These are phyloP conservation scores for Tilletia walkeri DNA, from an alignment of 1,284 basidiomycete genomes.

Conservation along the genomic window DNA sequence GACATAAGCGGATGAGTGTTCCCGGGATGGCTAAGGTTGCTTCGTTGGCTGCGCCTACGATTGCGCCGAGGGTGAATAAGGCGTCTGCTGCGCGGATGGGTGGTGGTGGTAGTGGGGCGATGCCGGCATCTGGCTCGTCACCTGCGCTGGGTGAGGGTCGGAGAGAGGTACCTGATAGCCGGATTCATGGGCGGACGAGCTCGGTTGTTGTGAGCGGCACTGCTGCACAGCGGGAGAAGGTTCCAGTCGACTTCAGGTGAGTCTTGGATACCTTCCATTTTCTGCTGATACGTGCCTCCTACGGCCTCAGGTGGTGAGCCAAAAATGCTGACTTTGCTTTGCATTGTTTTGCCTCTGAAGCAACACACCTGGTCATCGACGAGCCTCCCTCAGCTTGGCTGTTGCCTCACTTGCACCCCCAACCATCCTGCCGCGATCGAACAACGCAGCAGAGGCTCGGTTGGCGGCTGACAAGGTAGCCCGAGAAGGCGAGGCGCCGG, in stretches of 20 bases:
- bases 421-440: slow-evolving; percentile 14
- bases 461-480: background rate
- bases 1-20: slow-evolving; percentile 34
- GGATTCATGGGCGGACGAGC: background rate
- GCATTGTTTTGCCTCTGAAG: background rate
- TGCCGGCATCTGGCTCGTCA: background rate
- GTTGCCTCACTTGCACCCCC: slow-evolving; percentile 16
- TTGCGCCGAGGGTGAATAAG: slow-evolving; percentile 31
- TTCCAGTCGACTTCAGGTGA: slow-evolving; percentile 17
- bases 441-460: slow-evolving; percentile 18
- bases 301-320: no score
- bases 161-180: no score
- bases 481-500: background rate
- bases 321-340: background rate
- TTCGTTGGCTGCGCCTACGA: slow-evolving; percentile 28
- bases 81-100: slow-evolving; percentile 16
- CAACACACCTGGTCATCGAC: slow-evolving; percentile 22
- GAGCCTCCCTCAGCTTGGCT: background rate
- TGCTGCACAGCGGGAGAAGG: background rate
- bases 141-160: background rate
- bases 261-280: background rate
- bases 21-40: slow-evolving; percentile 24
- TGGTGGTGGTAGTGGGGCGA: background rate
- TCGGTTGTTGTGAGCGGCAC: background rate
- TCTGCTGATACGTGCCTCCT: background rate